These are phyloP conservation scores for Phlyctochytrium arcticum DNA, from an alignment of 192 early-diverging fungal genomes.

Conservation along the genomic window DNA sequence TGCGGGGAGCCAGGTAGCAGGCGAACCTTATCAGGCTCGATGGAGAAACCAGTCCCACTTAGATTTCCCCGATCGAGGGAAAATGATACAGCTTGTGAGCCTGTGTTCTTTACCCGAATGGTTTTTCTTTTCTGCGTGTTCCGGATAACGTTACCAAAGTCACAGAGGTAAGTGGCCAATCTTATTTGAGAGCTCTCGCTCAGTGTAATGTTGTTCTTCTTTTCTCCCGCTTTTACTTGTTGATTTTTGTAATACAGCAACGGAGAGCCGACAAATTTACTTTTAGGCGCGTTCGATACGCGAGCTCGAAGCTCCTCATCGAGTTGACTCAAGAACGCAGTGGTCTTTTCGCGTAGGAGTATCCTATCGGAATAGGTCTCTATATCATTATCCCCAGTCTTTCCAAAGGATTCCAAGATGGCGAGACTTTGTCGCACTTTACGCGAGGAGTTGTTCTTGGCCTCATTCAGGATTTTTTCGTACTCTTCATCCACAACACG, in stretches of 20 bases:
- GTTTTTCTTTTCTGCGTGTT: conserved; percentile 43
- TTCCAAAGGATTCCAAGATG: neutral
- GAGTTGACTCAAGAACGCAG: conserved; percentile 29
- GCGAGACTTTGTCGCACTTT: neutral
- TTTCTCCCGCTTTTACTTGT: conserved; percentile 33
- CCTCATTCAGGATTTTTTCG: conserved; percentile 18
- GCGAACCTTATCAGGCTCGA: conserved; percentile 55
- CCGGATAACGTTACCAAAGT: conserved; percentile 54
- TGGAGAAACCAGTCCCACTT: conserved; percentile 40
- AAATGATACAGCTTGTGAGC: conserved; percentile 36
- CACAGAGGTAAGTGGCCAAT: conserved; percentile 46
- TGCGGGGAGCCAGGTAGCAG: conserved; percentile 38
- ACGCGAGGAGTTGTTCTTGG: conserved; percentile 2
- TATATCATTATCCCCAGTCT: conserved; percentile 23
- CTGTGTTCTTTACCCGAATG: conserved; percentile 40
- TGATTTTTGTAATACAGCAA: conserved; percentile 38
- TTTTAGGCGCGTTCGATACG: conserved; percentile 14
- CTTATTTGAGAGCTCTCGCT: conserved; percentile 40
- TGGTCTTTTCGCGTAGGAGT: conserved; percentile 38
- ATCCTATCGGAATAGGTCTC: conserved; percentile 40
- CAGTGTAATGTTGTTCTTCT: conserved; percentile 23
- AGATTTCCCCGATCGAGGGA: conserved; percentile 35
- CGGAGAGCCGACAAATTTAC: conserved; percentile 43
- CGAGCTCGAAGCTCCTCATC: conserved; percentile 33
- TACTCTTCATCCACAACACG: conserved; percentile 26